Evolutionary conservation across 441 rosid genomes (phyloP), one percentile per base, ranked within the genome.

Genomic region (Populus hybrid): DNA sequence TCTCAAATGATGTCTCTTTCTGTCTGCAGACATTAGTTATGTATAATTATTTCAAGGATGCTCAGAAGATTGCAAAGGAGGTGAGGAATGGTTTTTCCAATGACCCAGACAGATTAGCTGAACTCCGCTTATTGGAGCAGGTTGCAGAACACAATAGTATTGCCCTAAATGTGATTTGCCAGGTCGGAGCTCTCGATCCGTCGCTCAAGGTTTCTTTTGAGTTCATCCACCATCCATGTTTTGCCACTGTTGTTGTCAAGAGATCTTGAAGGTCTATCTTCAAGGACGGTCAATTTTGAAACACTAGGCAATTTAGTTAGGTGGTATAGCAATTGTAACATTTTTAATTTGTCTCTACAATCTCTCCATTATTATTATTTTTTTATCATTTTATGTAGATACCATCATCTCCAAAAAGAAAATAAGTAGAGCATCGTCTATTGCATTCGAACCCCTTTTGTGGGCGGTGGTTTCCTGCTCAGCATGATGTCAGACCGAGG

Each of bases 121-220:
- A 94, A 85, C 83, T 94, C 30, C 80, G 87, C 28, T 85, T 83
- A 75, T 70, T 95, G 84, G 99, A 95, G 86, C 93, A 88, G 90
- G 98, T 94, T 1, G 99, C 99, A 1, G 98, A 91, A 82, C 98
- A 89, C 84, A 95, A 95, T 77, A 88, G 91, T 20, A 79, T 94
- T 20, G 98, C 98, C 14, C 79, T 90, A 20, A 90, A 87, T 72
- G 83, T 94, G 74, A 88, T 94, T 76, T 86, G 90, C 86, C 83
- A 73, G 68, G 75, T 88, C 34, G 95, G 93, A 75, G 76, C 87
- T 12, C 78, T 80, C 1, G 97, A 94, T 83, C 84, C 91, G 2
- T 96, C 98, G 0, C 89, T 96, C 5, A 94, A 90, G 92, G 92
- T 94, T 35, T 86, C 94, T 30, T 91, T 94, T 21, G 97, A 94